These are phyloP conservation scores for Corrigiola litoralis DNA, from an alignment of 179 eudicot genomes.

Conservation along the genomic window DNA sequence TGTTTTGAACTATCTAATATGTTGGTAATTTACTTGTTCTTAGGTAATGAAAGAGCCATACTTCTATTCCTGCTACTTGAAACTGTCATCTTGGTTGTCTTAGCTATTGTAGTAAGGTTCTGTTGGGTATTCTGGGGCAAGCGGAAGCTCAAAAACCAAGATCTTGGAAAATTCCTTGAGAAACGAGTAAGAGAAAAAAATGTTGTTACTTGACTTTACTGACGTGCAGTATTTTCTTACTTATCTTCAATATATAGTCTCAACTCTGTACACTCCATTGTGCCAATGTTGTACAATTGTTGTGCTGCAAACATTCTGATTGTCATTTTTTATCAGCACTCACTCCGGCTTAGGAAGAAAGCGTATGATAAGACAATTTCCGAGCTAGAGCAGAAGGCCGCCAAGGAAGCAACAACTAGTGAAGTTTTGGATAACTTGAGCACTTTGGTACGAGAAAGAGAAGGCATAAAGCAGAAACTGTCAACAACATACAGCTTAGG, in stretches of 20 bases:
- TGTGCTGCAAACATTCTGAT: not conserved
- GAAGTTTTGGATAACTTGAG: slow-evolving; percentile 52
- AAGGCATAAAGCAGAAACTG: slow-evolving; percentile 65
- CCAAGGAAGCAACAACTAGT: slow-evolving; percentile 45
- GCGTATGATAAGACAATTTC: slow-evolving; percentile 60
- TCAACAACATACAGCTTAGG: slow-evolving; percentile 86
- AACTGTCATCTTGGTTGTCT: slow-evolving; percentile 42
- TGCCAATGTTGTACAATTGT: not conserved
- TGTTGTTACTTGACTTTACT: too few species aligned
- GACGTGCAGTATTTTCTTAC: not conserved
- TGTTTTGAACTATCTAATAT: not conserved
- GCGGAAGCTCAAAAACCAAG: slow-evolving; percentile 67
- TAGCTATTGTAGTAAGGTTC: slow-evolving; percentile 56
- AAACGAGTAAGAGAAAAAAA: slow-evolving; percentile 92
- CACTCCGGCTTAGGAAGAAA: slow-evolving; percentile 68
- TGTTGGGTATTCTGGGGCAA: slow-evolving; percentile 87
- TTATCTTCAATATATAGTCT: not conserved
- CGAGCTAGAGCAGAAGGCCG: slow-evolving; percentile 62
- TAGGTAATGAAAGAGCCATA: slow-evolving; percentile 73
- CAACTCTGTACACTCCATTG: not conserved
- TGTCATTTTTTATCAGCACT: slow-evolving; percentile 38
- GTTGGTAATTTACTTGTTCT: not conserved
- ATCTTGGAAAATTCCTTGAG: slow-evolving; percentile 72
- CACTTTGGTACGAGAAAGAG: slow-evolving; percentile 55
- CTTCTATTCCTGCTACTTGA: slow-evolving; percentile 64